Conservation (phyloP, 371 early-diverging fungal genomes). For the Lichtheimia hyalospora region DNA sequence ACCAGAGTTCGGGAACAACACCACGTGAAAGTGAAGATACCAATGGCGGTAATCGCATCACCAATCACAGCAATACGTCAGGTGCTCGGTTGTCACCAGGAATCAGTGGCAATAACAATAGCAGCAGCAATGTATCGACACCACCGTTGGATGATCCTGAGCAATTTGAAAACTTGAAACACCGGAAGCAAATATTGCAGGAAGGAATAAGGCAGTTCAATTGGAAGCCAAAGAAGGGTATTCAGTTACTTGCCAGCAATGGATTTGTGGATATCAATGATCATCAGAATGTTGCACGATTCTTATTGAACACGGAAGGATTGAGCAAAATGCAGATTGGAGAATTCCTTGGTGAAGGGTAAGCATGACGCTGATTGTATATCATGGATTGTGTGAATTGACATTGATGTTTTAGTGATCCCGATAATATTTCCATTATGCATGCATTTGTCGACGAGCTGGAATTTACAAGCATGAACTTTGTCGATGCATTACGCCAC, state of each 20-base stretch:
- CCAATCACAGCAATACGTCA: constrained; percentile 37
- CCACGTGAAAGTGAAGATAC: constrained; percentile 47
- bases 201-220: constrained; percentile 85
- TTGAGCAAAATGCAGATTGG: constrained; percentile 88
- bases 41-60: constrained; percentile 8
- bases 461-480: constrained; percentile 75
- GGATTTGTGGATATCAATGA: constrained; percentile 61
- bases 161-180: constrained; percentile 76
- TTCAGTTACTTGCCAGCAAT: constrained; percentile 67
- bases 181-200: constrained; percentile 76
- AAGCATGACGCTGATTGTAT: neutral
- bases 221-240: constrained; percentile 91
- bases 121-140: constrained; percentile 28
- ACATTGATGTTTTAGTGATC: constrained; percentile 44
- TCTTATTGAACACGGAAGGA: constrained; percentile 75
- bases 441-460: constrained; percentile 93
- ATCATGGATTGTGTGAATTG: too few species aligned
- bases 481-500: constrained; percentile 85
- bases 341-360: constrained; percentile 93
- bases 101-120: neutral
- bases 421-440: constrained; percentile 90
- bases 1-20: constrained; percentile 22
- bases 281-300: constrained; percentile 68
- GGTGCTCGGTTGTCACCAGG: constrained; percentile 58
- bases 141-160: constrained; percentile 68